phyloP scores from a whole-genome alignment of 2,329 filamentous ascomycete species.

The Fusarium proliferatum region DNA sequence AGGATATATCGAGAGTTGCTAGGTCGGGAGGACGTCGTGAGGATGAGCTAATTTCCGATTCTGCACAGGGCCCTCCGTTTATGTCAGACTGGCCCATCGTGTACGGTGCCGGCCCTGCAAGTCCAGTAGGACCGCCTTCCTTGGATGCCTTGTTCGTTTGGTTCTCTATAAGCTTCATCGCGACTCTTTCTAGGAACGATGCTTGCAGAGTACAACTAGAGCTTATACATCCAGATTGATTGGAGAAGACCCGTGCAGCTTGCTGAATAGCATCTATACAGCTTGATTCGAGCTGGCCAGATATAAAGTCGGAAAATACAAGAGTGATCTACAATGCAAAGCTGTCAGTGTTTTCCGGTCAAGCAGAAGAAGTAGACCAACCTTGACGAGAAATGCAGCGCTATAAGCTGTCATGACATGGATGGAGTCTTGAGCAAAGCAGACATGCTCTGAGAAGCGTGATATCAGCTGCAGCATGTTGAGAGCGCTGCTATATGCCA shows the following conservation, averaged over 20 bases:
- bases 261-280: background rate
- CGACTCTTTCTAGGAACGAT: background rate
- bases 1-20: background rate
- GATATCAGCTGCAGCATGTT: background rate
- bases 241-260: background rate
- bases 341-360: rapidly evolving
- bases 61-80: rapidly evolving
- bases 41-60: background rate
- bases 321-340: background rate
- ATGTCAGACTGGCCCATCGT: no score
- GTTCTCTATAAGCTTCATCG: background rate
- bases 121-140: rapidly evolving
- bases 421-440: background rate
- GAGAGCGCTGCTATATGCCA: background rate
- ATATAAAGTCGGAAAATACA: background rate
- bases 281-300: background rate
- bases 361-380: background rate
- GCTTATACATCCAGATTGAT: background rate
- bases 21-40: background rate
- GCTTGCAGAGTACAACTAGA: background rate
- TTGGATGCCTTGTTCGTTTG: background rate
- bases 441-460: background rate
- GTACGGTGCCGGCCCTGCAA: rapidly evolving
- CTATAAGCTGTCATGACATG: background rate
- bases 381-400: background rate